A percentile compares a stretch with the other conserved stretches of the same genome.
Evolutionary conservation across 2,329 filamentous ascomycete species (phyloP).

Genomic region (Talaromyces sp.): DNA sequence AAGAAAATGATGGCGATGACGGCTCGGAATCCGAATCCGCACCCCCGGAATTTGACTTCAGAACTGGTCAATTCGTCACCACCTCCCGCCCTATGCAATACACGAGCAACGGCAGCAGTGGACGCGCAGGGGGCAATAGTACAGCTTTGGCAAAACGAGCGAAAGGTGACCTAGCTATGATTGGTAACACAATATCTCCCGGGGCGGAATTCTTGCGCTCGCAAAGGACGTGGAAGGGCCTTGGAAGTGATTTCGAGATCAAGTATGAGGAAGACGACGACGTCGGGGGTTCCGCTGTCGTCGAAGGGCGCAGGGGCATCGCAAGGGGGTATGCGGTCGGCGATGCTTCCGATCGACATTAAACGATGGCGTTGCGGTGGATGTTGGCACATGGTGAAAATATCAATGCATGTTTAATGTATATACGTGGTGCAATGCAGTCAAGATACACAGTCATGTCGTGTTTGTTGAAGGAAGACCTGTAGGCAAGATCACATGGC

Average conservation of each 20-base stretch:
- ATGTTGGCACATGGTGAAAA: not conserved
- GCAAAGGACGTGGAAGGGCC: constrained; percentile 82
- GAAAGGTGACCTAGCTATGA: constrained; percentile 70
- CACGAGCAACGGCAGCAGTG: constrained; percentile 30
- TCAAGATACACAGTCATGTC: not conserved
- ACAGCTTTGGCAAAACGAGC: constrained; percentile 60
- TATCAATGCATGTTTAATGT: not conserved
- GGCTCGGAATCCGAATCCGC: constrained; percentile 68
- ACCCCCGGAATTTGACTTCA: constrained; percentile 85
- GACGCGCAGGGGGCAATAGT: constrained; percentile 25
- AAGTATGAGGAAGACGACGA: constrained; percentile 58
- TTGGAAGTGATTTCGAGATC: constrained; percentile 78
- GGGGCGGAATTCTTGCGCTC: constrained; percentile 83
- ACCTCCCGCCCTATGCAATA: constrained; percentile 57
- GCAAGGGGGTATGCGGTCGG: constrained; percentile 84
- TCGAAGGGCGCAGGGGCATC: constrained; percentile 82
- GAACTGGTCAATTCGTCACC: constrained; percentile 79
- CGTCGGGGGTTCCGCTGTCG: constrained; percentile 61
- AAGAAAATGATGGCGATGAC: constrained; percentile 26
- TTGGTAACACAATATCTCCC: constrained; percentile 85
- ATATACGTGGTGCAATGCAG: not conserved
- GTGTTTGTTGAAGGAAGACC: not conserved
- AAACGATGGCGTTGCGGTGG: not conserved
- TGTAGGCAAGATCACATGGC: not conserved
- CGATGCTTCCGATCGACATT: constrained; percentile 45